Evolutionary conservation across 1,139 yeast species (phyloP), one percentile per base, ranked within the genome.

Genomic region (Magnusiomyces sp.): DNA sequence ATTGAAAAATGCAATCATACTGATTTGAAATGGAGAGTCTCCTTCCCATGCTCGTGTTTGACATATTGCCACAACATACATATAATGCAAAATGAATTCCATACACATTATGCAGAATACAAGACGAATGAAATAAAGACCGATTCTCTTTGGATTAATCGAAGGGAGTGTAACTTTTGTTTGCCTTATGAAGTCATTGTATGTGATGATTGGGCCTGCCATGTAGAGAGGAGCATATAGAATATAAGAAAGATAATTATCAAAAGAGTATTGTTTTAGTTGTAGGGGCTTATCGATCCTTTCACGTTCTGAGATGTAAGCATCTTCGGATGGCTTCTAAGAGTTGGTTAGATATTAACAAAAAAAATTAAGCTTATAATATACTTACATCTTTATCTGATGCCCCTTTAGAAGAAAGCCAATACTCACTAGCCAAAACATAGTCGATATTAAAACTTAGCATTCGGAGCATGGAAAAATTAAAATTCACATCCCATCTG

Each of bases 401-500:
- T 20, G 19, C n/a, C 11, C 40, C 40, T 33, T 33, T 27, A 7
- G 49, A 43, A 16, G 44, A 13, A 5, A n/a, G 33, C 33, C 47
- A 42, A 33, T 27, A 19, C 5, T 40, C 45, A 2, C 32, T 20
- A 4, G 42, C 36, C 40, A 64, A 58, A 39, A 65, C 65, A 60
- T 76, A 88, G 66, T 94, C 99, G 56, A 86, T 65, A 57, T 86
- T 86, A 66, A 75, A 92, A 51, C 96, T 86, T 46, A 94, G 69
- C 77, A 89, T 79, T 58, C 97, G 75, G 50, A 94, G 73, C 56
- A 92, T 71, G 0, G 95, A 83, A 66, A 94, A 88, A 66, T 92
- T 94, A 74, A 81, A 94, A 60, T 86, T 87, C 7, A 94, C 97
- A 62, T 92, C 97, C 99, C 99, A 94, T 58, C 97, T 73, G 17